These are phyloP conservation scores for Coemansia sp. DNA, from an alignment of 192 early-diverging fungal genomes.

Conservation along the genomic window DNA sequence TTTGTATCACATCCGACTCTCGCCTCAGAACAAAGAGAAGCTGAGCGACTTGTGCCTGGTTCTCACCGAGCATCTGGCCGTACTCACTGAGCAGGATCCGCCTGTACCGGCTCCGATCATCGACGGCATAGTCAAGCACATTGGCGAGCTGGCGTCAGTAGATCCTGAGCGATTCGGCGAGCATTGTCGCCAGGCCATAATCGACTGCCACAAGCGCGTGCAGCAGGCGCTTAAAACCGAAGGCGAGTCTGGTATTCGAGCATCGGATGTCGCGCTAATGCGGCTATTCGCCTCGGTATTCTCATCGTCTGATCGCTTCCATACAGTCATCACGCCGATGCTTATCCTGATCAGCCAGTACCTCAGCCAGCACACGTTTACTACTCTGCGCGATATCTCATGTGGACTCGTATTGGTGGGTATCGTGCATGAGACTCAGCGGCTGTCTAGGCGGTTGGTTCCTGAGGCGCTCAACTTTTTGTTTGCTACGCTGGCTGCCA, in stretches of 20 bases:
- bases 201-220: conserved; percentile 59
- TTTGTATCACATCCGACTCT: conserved; percentile 81
- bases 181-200: conserved; percentile 58
- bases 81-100: conserved; percentile 62
- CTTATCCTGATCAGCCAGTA: conserved; percentile 79
- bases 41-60: conserved; percentile 66
- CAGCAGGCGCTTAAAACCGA: conserved; percentile 18
- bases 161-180: conserved; percentile 62
- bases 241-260: conserved; percentile 48
- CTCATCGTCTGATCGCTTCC: conserved; percentile 91
- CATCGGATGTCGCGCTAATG: conserved; percentile 67
- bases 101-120: conserved; percentile 56
- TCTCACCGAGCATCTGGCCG: conserved; percentile 70
- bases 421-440: conserved; percentile 66
- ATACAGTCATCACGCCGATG: conserved; percentile 84
- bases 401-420: conserved; percentile 80
- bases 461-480: conserved; percentile 75
- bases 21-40: conserved; percentile 78
- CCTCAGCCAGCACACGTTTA: conserved; percentile 66
- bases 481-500: conserved; percentile 32
- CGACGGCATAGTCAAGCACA: conserved; percentile 62
- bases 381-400: conserved; percentile 61
- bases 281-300: conserved; percentile 75
- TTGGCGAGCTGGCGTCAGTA: conserved; percentile 66
- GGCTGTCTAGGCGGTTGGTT: conserved; percentile 70